Conservation (phyloP, 1,139 yeast genomes). For the Hemisphaericaspora lyxosophila region DNA sequence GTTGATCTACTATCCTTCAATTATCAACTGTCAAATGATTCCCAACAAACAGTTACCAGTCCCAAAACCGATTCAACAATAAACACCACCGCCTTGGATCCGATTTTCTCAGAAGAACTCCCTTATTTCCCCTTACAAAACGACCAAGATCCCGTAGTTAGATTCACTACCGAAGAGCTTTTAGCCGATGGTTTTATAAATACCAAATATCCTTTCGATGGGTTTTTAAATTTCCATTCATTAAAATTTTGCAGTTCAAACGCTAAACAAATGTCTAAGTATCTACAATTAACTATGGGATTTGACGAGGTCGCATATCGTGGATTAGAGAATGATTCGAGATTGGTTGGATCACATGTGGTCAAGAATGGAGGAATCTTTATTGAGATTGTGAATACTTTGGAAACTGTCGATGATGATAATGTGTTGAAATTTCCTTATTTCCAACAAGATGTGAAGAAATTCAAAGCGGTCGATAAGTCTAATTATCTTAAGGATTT, state of each 20-base stretch:
- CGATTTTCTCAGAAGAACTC: slow-evolving; percentile 14
- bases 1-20: neutral
- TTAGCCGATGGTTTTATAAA: slow-evolving; percentile 22
- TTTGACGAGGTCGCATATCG: slow-evolving; percentile 60
- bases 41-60: slow-evolving; percentile 6
- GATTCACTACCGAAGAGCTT: slow-evolving; percentile 21
- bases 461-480: slow-evolving; percentile 8
- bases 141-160: slow-evolving; percentile 20
- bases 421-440: slow-evolving; percentile 16
- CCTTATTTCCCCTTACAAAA: slow-evolving; percentile 24
- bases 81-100: slow-evolving; percentile 5
- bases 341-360: slow-evolving; percentile 58
- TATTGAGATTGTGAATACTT: slow-evolving; percentile 44
- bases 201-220: slow-evolving; percentile 28
- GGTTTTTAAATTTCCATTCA: slow-evolving; percentile 33
- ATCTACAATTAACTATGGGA: slow-evolving; percentile 58
- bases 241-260: slow-evolving; percentile 47
- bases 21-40: slow-evolving; percentile 6
- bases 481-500: slow-evolving; percentile 13
- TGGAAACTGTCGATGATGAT: slow-evolving; percentile 19
- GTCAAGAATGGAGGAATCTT: slow-evolving; percentile 56
- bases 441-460: slow-evolving; percentile 15
- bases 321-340: slow-evolving; percentile 69
- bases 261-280: slow-evolving; percentile 62
- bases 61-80: slow-evolving; percentile 8